Percentiles rank a stretch among this genome's conserved stretches.
Evolutionary conservation across 2,329 filamentous ascomycete species (phyloP).

Genomic region (Penicillium sp.): DNA sequence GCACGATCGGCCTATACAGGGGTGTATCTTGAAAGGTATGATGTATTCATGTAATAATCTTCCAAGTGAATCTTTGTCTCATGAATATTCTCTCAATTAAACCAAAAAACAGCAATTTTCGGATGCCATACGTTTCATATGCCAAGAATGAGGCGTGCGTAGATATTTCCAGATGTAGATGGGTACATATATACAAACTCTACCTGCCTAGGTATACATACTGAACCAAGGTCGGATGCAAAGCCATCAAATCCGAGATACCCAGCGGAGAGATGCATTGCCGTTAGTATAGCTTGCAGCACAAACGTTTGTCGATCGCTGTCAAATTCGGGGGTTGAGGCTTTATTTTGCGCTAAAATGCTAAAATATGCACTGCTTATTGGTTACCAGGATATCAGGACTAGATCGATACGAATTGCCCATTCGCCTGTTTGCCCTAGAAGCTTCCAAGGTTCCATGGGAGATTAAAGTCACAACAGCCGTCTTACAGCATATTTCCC

Average conservation of each 20-base stretch:
- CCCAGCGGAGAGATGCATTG: background rate
- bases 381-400: background rate
- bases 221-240: background rate
- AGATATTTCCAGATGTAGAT: background rate
- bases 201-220: background rate
- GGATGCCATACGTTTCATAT: background rate
- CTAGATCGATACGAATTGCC: background rate
- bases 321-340: background rate
- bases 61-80: background rate
- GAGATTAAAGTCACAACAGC: background rate
- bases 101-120: background rate
- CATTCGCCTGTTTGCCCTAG: background rate
- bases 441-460: background rate
- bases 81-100: background rate
- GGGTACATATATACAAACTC: background rate
- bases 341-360: background rate
- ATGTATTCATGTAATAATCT: background rate
- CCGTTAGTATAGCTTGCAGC: background rate
- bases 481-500: background rate
- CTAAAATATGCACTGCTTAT: background rate
- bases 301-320: slow-evolving; percentile 2
- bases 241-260: background rate
- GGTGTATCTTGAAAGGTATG: background rate
- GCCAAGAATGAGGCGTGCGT: background rate
- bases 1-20: background rate